phyloP scores from a whole-genome alignment of 2,329 filamentous ascomycete genomes.

The Drechslerella stenobrocha region DNA sequence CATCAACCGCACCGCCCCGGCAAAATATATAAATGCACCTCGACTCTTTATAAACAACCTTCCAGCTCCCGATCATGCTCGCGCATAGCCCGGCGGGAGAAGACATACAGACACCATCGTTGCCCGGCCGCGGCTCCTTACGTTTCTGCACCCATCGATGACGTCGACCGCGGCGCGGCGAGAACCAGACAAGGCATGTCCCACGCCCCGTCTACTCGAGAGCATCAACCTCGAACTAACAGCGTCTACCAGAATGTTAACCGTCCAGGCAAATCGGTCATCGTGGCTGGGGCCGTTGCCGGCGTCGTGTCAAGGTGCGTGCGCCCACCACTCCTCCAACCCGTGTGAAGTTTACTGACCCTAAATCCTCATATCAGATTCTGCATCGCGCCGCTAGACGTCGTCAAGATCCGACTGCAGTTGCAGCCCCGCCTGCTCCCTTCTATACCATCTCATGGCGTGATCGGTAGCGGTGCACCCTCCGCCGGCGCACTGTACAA shows the following conservation, averaged over 20 bases:
- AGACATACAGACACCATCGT: background rate
- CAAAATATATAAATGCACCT: background rate
- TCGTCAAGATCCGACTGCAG: conserved; percentile 96
- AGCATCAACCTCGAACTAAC: background rate
- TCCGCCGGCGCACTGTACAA: conserved; percentile 62
- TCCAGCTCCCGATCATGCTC: conserved; percentile 18
- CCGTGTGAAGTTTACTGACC: no score
- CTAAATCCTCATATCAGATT: conserved; percentile 74
- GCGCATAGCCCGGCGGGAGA: background rate
- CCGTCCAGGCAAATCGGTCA: background rate
- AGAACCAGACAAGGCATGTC: background rate
- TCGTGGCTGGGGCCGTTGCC: background rate
- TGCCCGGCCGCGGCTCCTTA: background rate
- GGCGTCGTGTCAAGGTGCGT: conserved; percentile 5
- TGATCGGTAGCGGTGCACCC: conserved; percentile 55
- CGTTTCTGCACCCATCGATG: conserved; percentile 14
- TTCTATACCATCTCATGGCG: conserved; percentile 62
- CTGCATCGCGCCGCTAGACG: conserved; percentile 90
- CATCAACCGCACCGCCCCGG: no score
- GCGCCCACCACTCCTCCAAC: no score
- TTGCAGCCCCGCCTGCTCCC: conserved; percentile 70
- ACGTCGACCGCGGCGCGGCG: conserved; percentile 7
- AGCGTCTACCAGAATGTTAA: background rate
- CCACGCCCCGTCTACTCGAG: background rate
- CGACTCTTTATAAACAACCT: background rate